Base-by-base conservation (phyloP, 139 green algal species). In the Dunaliella primolecta region DNA sequence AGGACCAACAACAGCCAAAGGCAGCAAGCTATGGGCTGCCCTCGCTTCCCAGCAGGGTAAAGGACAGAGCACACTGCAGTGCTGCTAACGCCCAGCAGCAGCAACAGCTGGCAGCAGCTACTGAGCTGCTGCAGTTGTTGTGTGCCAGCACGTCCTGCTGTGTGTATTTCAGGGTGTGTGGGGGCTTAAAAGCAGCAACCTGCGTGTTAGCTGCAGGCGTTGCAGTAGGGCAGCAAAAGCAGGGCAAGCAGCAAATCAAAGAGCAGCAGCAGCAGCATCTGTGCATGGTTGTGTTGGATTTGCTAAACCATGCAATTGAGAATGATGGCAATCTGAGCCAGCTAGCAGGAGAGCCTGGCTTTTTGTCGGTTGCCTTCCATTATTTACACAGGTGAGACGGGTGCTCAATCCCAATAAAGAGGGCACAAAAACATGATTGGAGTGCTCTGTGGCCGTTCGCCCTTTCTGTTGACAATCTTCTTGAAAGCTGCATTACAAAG, bases 91-190 rank as follows among this genome's bases (percentile, higher is more conserved):
- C 7, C 76, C 3, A 3, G 32, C 33, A 55, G 76, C 76, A 55
- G 3, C 33, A 56, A 46, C 23, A 81, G 34, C 24, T 35, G 78
- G 32, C 15, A 15, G 78, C 24, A 7, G 78, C 81, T 55, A 30
- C 25, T 1, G 1, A 84, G 82, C 83, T 91, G 34, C 46, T 71
- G n/a, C 1, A n/a, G 77, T 64, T 92, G 55, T 37, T 93, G 21
- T 15, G 57, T 23, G 85, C 71, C 0, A 78, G 86, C 81, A 88
- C 92, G 24, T 11, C 70, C 32, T 86, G 80, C 71, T 84, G 83
- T n/a, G 77, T 92, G 21, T 92, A 94, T 86, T 84, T 92, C 21
- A 83, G 90, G 11, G 85, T 89, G 37, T 93, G 88, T 83, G 90
- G 90, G 0, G 91, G 91, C 3, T 34, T 94, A 21, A n/a, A 84